Percentiles rank a stretch among this genome's conserved stretches.
Conservation (phyloP, 148 eudicot species). For the Fallopia convolvulus region DNA sequence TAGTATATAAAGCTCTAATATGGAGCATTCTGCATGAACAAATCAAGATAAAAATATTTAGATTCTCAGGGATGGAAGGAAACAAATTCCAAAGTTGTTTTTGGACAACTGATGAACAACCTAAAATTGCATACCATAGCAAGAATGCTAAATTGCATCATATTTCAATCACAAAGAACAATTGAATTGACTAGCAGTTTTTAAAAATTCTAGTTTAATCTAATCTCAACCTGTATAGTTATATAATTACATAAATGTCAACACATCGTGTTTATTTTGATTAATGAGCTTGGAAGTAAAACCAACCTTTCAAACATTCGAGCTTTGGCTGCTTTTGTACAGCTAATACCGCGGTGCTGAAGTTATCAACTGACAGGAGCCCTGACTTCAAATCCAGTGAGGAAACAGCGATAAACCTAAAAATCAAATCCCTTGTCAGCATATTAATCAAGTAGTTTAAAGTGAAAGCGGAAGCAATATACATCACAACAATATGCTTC, state of each 20-base stretch:
- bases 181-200: neutral
- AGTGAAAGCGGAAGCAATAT: constrained; percentile 2
- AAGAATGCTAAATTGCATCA: neutral
- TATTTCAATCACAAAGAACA: neutral
- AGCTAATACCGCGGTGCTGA: constrained; percentile 45
- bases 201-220: neutral
- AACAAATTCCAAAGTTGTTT: neutral
- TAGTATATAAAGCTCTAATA: constrained; percentile 68
- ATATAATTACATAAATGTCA: neutral
- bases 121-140: neutral
- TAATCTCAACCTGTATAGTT: neutral
- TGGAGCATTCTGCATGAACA: constrained; percentile 62
- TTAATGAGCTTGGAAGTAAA: neutral
- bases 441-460: neutral
- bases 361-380: constrained; percentile 55
- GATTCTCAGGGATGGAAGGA: neutral
- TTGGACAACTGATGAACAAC: neutral
- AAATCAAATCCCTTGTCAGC: neutral
- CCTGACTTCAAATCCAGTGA: constrained; percentile 61
- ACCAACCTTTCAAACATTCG: constrained; percentile 63
- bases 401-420: constrained; percentile 71
- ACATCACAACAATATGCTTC: neutral
- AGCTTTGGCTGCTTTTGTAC: constrained; percentile 68
- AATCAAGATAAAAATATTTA: constrained; percentile 8
- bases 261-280: neutral